These are phyloP conservation scores for Bretziella fagacearum DNA, from an alignment of 2,329 filamentous ascomycete genomes.

Conservation along the genomic window DNA sequence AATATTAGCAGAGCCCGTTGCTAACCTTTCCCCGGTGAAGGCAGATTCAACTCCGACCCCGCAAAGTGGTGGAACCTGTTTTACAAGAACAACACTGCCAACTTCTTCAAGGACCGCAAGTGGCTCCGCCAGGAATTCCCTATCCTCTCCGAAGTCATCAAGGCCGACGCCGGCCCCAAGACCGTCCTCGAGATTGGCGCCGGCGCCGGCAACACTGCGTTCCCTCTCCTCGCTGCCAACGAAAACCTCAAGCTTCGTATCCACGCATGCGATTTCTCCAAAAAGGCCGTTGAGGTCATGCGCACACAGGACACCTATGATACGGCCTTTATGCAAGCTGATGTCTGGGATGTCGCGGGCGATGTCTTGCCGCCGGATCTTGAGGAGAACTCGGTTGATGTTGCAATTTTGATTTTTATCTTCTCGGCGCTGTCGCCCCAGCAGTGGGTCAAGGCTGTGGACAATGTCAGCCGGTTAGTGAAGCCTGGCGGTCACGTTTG, in stretches of 20 bases:
- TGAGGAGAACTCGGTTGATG: slow-evolving; percentile 63
- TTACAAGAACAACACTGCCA: slow-evolving; percentile 92
- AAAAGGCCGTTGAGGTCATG: slow-evolving; percentile 88
- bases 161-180: slow-evolving; percentile 48
- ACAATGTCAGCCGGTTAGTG: slow-evolving; percentile 64
- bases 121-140: slow-evolving; percentile 97
- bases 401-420: slow-evolving; percentile 91
- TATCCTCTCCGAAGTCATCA: slow-evolving; percentile 58
- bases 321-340: slow-evolving; percentile 55
- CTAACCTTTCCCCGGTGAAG: slow-evolving; percentile 26
- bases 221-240: slow-evolving; percentile 73
- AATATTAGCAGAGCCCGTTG: slow-evolving; percentile 10
- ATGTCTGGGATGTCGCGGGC: slow-evolving; percentile 83
- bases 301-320: slow-evolving; percentile 57
- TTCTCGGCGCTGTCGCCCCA: slow-evolving; percentile 77
- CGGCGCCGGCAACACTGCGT: slow-evolving; percentile 90
- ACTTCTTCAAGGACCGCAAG: slow-evolving; percentile 98
- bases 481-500: slow-evolving; percentile 88
- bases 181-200: slow-evolving; percentile 81
- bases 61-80: slow-evolving; percentile 97
- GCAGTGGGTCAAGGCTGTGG: slow-evolving; percentile 71
- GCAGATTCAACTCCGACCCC: slow-evolving; percentile 73
- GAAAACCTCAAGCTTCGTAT: slow-evolving; percentile 66
- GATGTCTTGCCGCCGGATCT: slow-evolving; percentile 60
- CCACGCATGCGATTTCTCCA: slow-evolving; percentile 92